Evolutionary conservation across 768 basidiomycete genomes (phyloP).

Genomic region (Cystobasidium onofrii): DNA sequence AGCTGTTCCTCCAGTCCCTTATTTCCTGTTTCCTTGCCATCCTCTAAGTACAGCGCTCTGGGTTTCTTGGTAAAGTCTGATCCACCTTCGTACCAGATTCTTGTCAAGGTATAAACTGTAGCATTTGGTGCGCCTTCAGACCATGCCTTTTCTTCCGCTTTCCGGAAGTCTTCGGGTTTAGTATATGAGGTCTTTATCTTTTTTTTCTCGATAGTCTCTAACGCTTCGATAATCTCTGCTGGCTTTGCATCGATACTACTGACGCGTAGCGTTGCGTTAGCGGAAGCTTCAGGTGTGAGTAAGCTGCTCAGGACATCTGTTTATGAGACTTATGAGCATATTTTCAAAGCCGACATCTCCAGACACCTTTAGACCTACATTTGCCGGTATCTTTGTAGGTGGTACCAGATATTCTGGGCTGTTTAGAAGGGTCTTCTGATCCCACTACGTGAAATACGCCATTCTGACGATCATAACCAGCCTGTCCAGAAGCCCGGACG

Average conservation of each 20-base stretch:
- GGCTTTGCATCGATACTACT: slow-evolving; percentile 26
- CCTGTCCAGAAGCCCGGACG: background rate
- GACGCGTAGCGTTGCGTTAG: slow-evolving; percentile 33
- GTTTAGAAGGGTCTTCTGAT: slow-evolving; percentile 16
- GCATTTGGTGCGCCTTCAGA: slow-evolving; percentile 1
- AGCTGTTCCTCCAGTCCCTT: slow-evolving; percentile 5
- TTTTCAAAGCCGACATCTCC: background rate
- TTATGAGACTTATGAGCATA: background rate
- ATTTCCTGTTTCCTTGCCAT: slow-evolving; percentile 33
- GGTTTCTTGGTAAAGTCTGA: slow-evolving; percentile 34
- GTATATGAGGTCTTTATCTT: slow-evolving; percentile 16
- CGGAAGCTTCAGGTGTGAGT: slow-evolving; percentile 26
- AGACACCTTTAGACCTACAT: background rate
- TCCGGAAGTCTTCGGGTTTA: slow-evolving; percentile 24
- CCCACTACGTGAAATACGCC: slow-evolving; percentile 28
- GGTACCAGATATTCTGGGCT: slow-evolving; percentile 29
- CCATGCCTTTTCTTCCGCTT: slow-evolving; percentile 17
- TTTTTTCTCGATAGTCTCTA: slow-evolving; percentile 22
- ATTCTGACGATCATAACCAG: slow-evolving; percentile 15
- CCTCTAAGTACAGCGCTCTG: slow-evolving; percentile 18
- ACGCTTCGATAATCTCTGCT: slow-evolving; percentile 14
- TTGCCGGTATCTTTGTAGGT: slow-evolving; percentile 32
- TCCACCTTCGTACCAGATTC: slow-evolving; percentile 34
- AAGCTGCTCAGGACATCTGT: slow-evolving; percentile 25
- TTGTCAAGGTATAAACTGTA: slow-evolving; percentile 28